Percentiles rank a stretch among this genome's conserved stretches.
Evolutionary conservation across 1,284 basidiomycete species (phyloP).

Genomic region (Ganoderma resinaceum): DNA sequence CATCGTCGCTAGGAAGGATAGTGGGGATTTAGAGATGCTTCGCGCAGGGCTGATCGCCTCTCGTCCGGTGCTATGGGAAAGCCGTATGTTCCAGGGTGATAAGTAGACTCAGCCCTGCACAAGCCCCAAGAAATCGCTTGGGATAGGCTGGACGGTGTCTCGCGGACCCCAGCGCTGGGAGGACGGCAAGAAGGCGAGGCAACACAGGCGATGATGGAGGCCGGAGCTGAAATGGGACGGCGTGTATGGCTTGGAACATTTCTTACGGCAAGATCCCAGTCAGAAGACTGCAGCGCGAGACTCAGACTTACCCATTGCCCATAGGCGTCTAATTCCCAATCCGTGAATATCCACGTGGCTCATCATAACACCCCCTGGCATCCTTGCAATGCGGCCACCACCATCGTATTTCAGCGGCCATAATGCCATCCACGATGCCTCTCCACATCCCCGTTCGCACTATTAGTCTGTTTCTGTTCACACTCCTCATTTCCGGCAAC

Average conservation of each 20-base stretch:
- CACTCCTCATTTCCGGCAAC: not conserved
- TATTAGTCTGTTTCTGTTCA: no score
- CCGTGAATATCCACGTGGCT: conserved; percentile 3
- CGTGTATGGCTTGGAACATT: not conserved
- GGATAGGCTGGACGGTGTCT: not conserved
- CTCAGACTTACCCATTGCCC: not conserved
- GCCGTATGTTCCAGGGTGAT: not conserved
- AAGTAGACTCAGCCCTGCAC: not conserved
- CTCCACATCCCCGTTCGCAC: not conserved
- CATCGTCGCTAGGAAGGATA: conserved; percentile 10
- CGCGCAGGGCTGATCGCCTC: conserved; percentile 3
- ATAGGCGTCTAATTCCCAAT: not conserved
- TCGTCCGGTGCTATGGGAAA: not conserved
- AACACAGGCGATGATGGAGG: not conserved
- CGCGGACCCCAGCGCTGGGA: not conserved
- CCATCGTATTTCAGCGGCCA: no score
- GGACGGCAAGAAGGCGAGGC: not conserved
- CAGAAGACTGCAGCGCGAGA: not conserved
- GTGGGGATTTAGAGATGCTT: not conserved
- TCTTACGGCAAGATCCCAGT: not conserved
- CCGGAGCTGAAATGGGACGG: not conserved
- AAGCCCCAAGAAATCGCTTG: not conserved
- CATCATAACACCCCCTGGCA: no score
- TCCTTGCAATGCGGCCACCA: not conserved
- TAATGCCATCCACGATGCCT: not conserved